These are phyloP conservation scores for Malassezia furfur DNA, from an alignment of 1,284 basidiomycete genomes.

Conservation along the genomic window DNA sequence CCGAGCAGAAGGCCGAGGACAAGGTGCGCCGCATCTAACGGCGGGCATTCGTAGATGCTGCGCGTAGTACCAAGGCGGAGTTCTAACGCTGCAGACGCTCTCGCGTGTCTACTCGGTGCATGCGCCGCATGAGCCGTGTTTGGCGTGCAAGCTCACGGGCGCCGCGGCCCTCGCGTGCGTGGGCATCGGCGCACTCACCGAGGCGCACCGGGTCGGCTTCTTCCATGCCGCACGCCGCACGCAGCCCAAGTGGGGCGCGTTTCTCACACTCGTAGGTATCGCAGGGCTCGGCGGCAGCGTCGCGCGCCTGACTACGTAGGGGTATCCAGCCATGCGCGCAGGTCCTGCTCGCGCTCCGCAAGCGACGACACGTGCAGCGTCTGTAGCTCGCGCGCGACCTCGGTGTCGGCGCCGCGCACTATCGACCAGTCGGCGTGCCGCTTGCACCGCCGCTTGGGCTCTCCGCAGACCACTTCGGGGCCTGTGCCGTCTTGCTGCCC, in stretches of 20 bases:
- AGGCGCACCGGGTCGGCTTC: constrained; percentile 31
- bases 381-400: constrained; percentile 21
- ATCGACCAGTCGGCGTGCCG: constrained; percentile 25
- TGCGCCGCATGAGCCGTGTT: constrained; percentile 23
- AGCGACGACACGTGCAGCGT: constrained; percentile 8
- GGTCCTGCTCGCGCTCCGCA: constrained; percentile 9
- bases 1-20: constrained; percentile 13
- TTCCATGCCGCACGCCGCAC: constrained; percentile 21
- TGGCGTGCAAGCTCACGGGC: constrained; percentile 38
- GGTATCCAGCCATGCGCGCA: constrained; percentile 1
- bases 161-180: constrained; percentile 31
- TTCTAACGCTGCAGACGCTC: constrained; percentile 15
- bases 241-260: constrained; percentile 27
- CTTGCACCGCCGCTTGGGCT: constrained; percentile 22
- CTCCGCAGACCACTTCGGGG: constrained; percentile 12
- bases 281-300: constrained; percentile 23
- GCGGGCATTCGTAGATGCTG: constrained; percentile 6
- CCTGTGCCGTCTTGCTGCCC: background rate
- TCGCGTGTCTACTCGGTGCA: constrained; percentile 6
- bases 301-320: constrained; percentile 20
- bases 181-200: constrained; percentile 31
- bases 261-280: constrained; percentile 23
- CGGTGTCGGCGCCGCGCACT: constrained; percentile 21
- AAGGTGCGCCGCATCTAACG: constrained; percentile 41
- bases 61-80: background rate